Evolutionary conservation across 768 basidiomycete species (phyloP).

Genomic region (Boletus fagicola): DNA sequence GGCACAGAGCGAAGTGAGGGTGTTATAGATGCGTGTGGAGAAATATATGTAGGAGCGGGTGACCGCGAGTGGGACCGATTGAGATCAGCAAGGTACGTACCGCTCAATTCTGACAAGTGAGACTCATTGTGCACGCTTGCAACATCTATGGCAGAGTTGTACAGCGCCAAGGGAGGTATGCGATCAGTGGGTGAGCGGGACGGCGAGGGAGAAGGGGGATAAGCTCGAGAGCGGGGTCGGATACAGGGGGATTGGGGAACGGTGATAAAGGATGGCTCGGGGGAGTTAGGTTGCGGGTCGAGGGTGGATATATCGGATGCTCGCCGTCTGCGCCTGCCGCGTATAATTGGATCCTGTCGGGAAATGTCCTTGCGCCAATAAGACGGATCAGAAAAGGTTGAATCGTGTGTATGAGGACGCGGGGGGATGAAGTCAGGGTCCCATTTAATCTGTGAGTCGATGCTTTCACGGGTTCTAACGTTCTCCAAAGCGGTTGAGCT

Average conservation of each 20-base stretch:
- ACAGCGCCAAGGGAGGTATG: slow-evolving; percentile 31
- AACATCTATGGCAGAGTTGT: slow-evolving; percentile 16
- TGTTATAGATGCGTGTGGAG: slow-evolving; percentile 24
- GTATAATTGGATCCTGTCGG: slow-evolving; percentile 40
- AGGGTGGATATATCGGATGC: slow-evolving; percentile 39
- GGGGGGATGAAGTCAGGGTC: slow-evolving; percentile 24
- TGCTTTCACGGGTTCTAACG: slow-evolving; percentile 50
- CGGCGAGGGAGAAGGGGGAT: slow-evolving; percentile 55
- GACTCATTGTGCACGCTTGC: not conserved
- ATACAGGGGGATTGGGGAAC: slow-evolving; percentile 40
- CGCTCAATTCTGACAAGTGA: slow-evolving; percentile 1
- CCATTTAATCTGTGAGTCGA: slow-evolving; percentile 22
- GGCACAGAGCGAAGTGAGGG: slow-evolving; percentile 15
- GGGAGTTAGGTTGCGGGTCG: slow-evolving; percentile 33
- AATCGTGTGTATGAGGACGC: slow-evolving; percentile 43
- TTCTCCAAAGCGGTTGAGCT: slow-evolving; percentile 61
- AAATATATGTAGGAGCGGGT: slow-evolving; percentile 39
- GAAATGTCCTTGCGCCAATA: slow-evolving; percentile 58
- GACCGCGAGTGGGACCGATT: slow-evolving; percentile 33
- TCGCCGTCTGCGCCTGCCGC: slow-evolving; percentile 65
- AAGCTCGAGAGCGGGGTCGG: slow-evolving; percentile 45
- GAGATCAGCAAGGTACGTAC: slow-evolving; percentile 1
- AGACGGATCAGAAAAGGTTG: slow-evolving; percentile 44
- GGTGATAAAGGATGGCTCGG: slow-evolving; percentile 19
- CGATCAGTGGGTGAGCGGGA: slow-evolving; percentile 41